Evolutionary conservation across 345 rosid species (phyloP), one percentile per base, ranked within the genome.

Genomic region (Moricandia moricandioides): DNA sequence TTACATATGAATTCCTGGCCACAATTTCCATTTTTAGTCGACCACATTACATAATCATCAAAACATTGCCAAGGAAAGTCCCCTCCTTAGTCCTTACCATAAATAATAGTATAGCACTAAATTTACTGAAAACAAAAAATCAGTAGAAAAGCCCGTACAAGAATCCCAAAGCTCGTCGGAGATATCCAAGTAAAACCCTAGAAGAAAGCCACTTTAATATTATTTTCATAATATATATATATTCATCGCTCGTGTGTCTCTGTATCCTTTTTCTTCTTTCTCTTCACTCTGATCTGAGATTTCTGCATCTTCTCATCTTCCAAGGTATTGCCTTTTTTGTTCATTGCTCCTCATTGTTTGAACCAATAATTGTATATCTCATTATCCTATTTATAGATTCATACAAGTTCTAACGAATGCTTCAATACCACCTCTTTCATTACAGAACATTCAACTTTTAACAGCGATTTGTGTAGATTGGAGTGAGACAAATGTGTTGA

Each of bases 171-270:
- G 21, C 73, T 67, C 73, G 13, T 67, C 68, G 62, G 79, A 75
- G 73, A 75, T 75, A 67, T 60, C 73, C 7, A 67, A 67, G 79
- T 47, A 75, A 68, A 75, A 68, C 73, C 68, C 79, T 75, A 75
- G 43, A 24, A 60, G 39, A 29, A 29, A 31, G 6, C 57, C 54
- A 5, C 56, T 29, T 49, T 4, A 29, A 45, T 64, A 24, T 35
- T 52, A 27, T 29, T 29, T 29, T 29, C 29, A 27, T 27, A 27
- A 27, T 27, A 27, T 1, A 1, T 27, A 27, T 3, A 27, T 27
- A 27, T 3, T 31, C 37, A 33, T 33, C 37, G 8, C 37, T 33
- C 67, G 37, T 75, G 78, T 29, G 31, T n/a, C n/a, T n/a, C n/a
- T 47, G 54, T 47, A 9, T 47, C 54, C 18, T 21, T 21, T 21